A percentile compares a stretch with the other conserved stretches of the same genome.
Evolutionary conservation across 352 stramenopile species (phyloP).

Genomic region (Pythium oligandrum): DNA sequence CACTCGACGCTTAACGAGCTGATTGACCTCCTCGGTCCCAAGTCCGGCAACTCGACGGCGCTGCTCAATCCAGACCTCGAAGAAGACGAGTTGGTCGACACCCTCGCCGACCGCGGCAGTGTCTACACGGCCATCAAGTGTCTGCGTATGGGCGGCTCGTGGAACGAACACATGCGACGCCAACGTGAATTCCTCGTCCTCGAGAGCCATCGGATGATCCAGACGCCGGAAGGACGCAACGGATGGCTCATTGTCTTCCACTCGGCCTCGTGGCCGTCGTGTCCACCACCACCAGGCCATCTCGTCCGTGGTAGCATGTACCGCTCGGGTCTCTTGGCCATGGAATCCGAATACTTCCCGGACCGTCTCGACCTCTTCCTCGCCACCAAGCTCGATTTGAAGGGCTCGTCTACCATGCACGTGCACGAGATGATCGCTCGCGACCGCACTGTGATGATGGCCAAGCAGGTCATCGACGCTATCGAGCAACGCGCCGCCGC

Average conservation of each 20-base stretch:
- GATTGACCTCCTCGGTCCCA: slow-evolving; percentile 1
- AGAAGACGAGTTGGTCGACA: background rate
- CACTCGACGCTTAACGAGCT: slow-evolving; percentile 1
- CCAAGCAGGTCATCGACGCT: slow-evolving; percentile 8
- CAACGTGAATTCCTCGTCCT: background rate
- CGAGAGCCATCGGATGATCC: slow-evolving; percentile 1
- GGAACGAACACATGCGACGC: background rate
- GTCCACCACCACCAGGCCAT: slow-evolving; percentile 2
- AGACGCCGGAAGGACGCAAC: slow-evolving; percentile 1
- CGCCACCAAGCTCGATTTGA: slow-evolving; percentile 17
- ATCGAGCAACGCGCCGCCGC: slow-evolving; percentile 12
- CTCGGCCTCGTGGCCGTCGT: slow-evolving; percentile 15
- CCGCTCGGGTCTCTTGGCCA: slow-evolving; percentile 15
- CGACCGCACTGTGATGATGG: slow-evolving; percentile 8
- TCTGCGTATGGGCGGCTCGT: background rate
- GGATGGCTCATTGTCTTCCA: slow-evolving; percentile 6
- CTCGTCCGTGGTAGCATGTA: slow-evolving; percentile 20
- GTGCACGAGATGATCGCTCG: slow-evolving; percentile 3
- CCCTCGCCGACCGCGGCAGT: background rate
- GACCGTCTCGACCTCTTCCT: slow-evolving; percentile 11
- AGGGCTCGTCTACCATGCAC: slow-evolving; percentile 4
- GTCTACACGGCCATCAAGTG: background rate
- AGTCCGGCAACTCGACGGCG: background rate
- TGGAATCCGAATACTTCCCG: slow-evolving; percentile 4
- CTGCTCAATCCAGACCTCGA: background rate